Evolutionary conservation across 2,329 filamentous ascomycete species (phyloP), one percentile per base, ranked within the genome.

Genomic region (Macrophomina pseudophaseolina): DNA sequence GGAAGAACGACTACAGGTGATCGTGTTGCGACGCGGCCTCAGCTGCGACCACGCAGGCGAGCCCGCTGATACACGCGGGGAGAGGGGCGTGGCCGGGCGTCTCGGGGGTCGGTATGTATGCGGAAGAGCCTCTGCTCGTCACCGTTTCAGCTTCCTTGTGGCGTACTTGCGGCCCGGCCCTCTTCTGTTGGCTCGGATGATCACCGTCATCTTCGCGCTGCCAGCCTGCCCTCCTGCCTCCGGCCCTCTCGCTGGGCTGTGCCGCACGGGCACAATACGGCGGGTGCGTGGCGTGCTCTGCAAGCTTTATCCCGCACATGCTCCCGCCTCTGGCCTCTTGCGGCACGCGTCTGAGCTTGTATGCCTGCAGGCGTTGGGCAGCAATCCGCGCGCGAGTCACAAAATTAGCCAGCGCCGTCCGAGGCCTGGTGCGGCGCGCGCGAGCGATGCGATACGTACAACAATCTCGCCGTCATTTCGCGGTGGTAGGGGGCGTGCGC

Each of bases 301-400:
- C 58, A 62, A 62, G 58, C 58, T 62, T 62, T 62, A 62, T 62
- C 58, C 58, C 58, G 58, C 44, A 59, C 54, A 49, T 62, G 28
- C 40, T 59, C 58, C 33, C 23, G 23, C 23, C 58, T 62, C 58
- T 62, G 58, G 58, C 58, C 58, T 62, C 58, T 49, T 62, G 58
- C 58, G 58, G 58, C 58, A 62, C 58, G 58, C 58, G 58, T 62
- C 58, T 62, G 44, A 62, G 58, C 46, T 62, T 62, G 58, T 62
- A 62, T 62, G 58, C 58, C 58, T 62, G 58, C 58, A 40, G 58
- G 30, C 42, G 58, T 62, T 62, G 58, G 58, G 58, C 58, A 62
- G 58, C 58, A 62, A 62, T 49, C 58, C 32, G 58, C 44, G 58
- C 44, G 32, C 58, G 58, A 48, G 58, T 49, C 58, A 30, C 58